Percentiles rank a stretch among this genome's conserved stretches.
These are phyloP conservation scores for Cyberlindnera galapagoensis DNA, from an alignment of 805 yeast genomes.

Conservation along the genomic window DNA sequence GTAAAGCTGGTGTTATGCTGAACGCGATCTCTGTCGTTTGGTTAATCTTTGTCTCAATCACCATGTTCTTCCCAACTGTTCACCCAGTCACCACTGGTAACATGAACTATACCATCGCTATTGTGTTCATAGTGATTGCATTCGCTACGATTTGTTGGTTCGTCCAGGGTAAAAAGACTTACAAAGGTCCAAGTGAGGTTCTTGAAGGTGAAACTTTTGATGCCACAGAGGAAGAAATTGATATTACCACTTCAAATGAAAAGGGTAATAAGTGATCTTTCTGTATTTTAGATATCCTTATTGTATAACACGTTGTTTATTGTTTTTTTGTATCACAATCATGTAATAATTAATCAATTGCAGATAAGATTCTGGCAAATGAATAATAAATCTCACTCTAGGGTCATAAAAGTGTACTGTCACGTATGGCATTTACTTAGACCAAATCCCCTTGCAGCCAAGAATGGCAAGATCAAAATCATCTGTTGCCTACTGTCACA, in stretches of 20 bases:
- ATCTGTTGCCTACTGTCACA: too few species aligned
- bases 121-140: slow-evolving; percentile 19
- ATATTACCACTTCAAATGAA: slow-evolving; percentile 8
- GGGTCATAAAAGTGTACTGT: too few species aligned
- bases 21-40: slow-evolving; percentile 18
- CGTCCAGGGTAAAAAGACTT: slow-evolving; percentile 23
- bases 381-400: too few species aligned
- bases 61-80: slow-evolving; percentile 22
- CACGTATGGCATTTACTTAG: too few species aligned
- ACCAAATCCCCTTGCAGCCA: too few species aligned
- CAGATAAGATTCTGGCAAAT: slow-evolving; percentile 1
- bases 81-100: slow-evolving; percentile 20
- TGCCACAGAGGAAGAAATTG: slow-evolving; percentile 8
- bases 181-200: slow-evolving; percentile 22
- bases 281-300: background rate
- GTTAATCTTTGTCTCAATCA: slow-evolving; percentile 20
- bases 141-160: slow-evolving; percentile 21
- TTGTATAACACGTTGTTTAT: background rate
- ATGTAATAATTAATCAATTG: background rate
- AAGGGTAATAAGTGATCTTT: background rate
- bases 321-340: background rate
- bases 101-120: slow-evolving; percentile 25
- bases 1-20: slow-evolving; percentile 16
- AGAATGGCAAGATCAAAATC: too few species aligned
- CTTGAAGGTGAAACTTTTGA: slow-evolving; percentile 7